phyloP scores from a whole-genome alignment of 1,284 basidiomycete species.

The Cutaneotrichosporon mucoides region DNA sequence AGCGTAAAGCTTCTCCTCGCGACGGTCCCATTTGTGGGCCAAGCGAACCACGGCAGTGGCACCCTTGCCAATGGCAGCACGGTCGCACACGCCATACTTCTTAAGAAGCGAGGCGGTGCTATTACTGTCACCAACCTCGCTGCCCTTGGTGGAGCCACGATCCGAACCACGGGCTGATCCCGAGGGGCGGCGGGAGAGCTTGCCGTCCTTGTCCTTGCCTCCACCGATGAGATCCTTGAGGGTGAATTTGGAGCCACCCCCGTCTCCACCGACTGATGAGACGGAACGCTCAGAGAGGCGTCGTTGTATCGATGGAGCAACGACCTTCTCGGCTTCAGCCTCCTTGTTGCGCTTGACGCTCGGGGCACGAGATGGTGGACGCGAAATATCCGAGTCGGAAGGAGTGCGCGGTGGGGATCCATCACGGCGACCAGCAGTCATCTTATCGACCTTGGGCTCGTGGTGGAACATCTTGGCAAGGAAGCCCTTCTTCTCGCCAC shows the following conservation, averaged over 20 bases:
- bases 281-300: constrained; percentile 26
- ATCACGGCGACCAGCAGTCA: constrained; percentile 20
- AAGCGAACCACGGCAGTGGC: constrained; percentile 94
- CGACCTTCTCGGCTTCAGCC: constrained; percentile 9
- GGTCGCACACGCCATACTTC: constrained; percentile 97
- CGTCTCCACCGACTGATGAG: constrained; percentile 19
- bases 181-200: constrained; percentile 66
- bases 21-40: constrained; percentile 97
- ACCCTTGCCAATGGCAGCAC: constrained; percentile 94
- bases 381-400: constrained; percentile 34
- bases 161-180: constrained; percentile 55
- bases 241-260: constrained; percentile 64
- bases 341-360: constrained; percentile 29
- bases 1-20: constrained; percentile 96
- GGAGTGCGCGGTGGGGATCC: constrained; percentile 41
- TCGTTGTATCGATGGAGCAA: constrained; percentile 15
- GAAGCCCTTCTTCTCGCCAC: constrained; percentile 47
- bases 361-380: constrained; percentile 33
- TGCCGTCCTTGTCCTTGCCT: constrained; percentile 48
- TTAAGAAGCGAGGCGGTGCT: constrained; percentile 58
- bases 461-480: constrained; percentile 49
- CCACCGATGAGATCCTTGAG: constrained; percentile 71
- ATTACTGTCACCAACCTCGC: constrained; percentile 38
- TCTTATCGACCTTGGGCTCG: constrained; percentile 33
- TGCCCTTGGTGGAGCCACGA: constrained; percentile 43